Evolutionary conservation across 1,284 basidiomycete species (phyloP), one percentile per base, ranked within the genome.

Genomic region (Trametes pubescens): DNA sequence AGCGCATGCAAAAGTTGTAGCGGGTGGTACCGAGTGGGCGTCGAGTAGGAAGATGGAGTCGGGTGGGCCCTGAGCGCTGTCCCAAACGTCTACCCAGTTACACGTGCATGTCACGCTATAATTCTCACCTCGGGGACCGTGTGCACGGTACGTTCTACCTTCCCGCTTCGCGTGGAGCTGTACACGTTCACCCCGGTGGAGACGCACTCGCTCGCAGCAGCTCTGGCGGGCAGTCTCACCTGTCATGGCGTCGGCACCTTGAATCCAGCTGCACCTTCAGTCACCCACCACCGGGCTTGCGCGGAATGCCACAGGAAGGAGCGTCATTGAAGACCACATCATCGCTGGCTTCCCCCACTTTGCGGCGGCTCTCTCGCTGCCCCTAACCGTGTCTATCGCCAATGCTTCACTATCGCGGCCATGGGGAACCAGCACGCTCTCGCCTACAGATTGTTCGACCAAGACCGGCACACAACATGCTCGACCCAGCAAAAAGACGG

Each of bases 331-430:
- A 71, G 89, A 90, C 74, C 80, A 84, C 72, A 73, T 83, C 40
- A 90, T 90, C 65, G 89, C 88, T 7, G 86, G 4, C 89, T 89
- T 0, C 90, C 90, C 3, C 90, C 90, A 4, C 87, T 87, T 21
- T 91, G 91, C 72, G 89, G 90, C 26, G 82, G 90, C 69, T 89
- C 87, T 24, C 82, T 87, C 80, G 32, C 78, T 91, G 51, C 72
- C 91, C 44, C 79, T 90, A n/a, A 72, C 83, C 0, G 86, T 86
- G 4, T 84, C 82, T 73, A 73, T 89, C 59, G 76, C 78, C 38
- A 77, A 84, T 46, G 83, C 80, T 59, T 72, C 85, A 67, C 74
- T 82, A 35, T 79, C 78, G 26, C 83, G 85, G 58, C 67, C 69
- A 21, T 59, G 62, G 29, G 61, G 66, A 49, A 59, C 56, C n/a